Conservation (phyloP, 1,284 basidiomycete genomes). For the Microstroma glucosiphilum region DNA sequence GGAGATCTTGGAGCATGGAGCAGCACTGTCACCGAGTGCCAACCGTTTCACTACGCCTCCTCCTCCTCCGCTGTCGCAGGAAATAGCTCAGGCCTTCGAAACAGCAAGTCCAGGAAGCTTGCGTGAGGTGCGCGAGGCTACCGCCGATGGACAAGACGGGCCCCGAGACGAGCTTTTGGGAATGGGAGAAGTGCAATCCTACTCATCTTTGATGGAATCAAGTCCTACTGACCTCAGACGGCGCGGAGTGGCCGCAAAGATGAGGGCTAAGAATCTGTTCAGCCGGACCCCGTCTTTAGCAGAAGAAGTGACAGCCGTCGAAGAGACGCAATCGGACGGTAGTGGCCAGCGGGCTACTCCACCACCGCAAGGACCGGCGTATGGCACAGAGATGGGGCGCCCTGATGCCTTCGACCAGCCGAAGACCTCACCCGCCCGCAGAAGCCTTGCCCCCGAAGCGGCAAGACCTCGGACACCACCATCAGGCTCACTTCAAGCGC, state of each 20-base stretch:
- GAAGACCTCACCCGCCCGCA: too few species aligned
- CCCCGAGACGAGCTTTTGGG: too few species aligned
- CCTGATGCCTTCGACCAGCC: too few species aligned
- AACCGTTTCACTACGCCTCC: background rate
- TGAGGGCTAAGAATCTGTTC: background rate
- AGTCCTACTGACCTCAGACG: background rate
- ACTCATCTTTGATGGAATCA: background rate
- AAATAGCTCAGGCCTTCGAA: background rate
- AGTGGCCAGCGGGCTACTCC: too few species aligned
- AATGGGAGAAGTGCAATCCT: background rate
- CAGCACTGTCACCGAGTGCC: too few species aligned
- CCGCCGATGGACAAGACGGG: too few species aligned
- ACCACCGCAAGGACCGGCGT: too few species aligned
- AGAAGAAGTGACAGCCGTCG: background rate
- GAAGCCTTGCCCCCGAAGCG: too few species aligned
- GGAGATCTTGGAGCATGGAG: too few species aligned
- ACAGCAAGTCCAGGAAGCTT: background rate
- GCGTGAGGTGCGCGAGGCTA: background rate
- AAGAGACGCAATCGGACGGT: background rate
- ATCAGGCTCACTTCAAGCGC: too few species aligned
- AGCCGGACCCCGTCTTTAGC: background rate
- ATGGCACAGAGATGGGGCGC: too few species aligned
- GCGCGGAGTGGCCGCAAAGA: background rate
- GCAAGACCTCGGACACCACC: too few species aligned
- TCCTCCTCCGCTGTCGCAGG: slow-evolving; percentile 1